Percentiles rank a stretch among this genome's conserved stretches.
Conservation (phyloP, 139 green algal genomes). For the Chlorella vulgaris region DNA sequence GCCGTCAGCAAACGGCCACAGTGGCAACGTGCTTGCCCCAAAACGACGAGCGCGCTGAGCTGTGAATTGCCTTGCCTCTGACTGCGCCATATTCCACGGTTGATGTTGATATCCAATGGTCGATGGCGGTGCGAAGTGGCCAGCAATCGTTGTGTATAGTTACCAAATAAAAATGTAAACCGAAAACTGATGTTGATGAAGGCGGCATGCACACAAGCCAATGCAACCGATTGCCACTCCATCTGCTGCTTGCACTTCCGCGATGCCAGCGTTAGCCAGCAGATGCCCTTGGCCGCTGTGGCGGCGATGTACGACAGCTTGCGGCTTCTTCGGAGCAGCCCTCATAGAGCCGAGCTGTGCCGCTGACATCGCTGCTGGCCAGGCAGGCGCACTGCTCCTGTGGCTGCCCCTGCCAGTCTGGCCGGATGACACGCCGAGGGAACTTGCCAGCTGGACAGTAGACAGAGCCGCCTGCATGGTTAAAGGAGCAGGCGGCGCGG, state of each 20-base stretch:
- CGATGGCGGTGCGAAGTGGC: too few relatives aligned
- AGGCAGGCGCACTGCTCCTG: conserved; percentile 63
- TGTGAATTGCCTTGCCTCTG: too few relatives aligned
- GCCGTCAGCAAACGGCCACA: background rate
- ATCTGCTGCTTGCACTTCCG: background rate
- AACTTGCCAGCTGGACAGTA: conserved; percentile 66
- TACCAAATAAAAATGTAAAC: too few relatives aligned
- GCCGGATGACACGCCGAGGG: conserved; percentile 49
- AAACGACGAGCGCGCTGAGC: too few relatives aligned
- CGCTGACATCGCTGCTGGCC: conserved; percentile 45
- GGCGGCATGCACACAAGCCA: too few relatives aligned
- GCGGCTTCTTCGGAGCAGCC: conserved; percentile 42
- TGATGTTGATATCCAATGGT: too few relatives aligned
- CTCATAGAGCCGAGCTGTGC: conserved; percentile 52
- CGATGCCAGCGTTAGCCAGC: background rate
- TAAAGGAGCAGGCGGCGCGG: too few relatives aligned
- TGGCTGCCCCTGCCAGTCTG: conserved; percentile 39
- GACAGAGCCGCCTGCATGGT: conserved; percentile 56
- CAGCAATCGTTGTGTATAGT: too few relatives aligned
- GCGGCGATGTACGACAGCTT: conserved; percentile 24
- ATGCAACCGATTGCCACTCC: too few relatives aligned
- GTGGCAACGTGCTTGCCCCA: background rate
- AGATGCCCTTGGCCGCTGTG: background rate
- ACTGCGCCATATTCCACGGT: too few relatives aligned
- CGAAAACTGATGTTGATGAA: too few relatives aligned